These are phyloP conservation scores for Cadophora sp. DNA, from an alignment of 2,329 filamentous ascomycete genomes.

Conservation along the genomic window DNA sequence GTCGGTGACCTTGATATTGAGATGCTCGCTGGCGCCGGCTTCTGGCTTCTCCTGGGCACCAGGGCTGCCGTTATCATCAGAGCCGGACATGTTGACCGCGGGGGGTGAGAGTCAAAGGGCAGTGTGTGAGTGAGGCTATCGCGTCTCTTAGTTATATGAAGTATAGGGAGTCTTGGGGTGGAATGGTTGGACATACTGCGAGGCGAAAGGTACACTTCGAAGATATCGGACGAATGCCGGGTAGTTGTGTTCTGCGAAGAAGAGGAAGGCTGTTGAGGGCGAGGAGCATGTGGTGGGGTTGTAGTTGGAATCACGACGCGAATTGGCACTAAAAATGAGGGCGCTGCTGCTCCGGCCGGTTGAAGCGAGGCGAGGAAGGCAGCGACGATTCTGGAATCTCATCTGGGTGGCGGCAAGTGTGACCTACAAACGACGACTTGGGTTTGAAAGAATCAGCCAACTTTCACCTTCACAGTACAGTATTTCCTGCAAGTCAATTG, in stretches of 20 bases:
- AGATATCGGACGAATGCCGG: neutral
- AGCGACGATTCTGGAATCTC: neutral
- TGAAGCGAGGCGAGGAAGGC: conserved; percentile 5
- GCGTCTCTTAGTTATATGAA: conserved; percentile 11
- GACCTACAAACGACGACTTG: neutral
- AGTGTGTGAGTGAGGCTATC: conserved; percentile 31
- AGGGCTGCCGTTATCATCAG: conserved; percentile 56
- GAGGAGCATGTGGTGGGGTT: neutral
- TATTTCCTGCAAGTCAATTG: neutral
- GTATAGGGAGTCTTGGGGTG: neutral
- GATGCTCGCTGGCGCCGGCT: conserved; percentile 69
- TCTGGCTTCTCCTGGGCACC: conserved; percentile 45
- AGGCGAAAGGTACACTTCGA: neutral
- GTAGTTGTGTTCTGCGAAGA: neutral
- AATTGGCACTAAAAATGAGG: conserved; percentile 7
- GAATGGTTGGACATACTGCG: neutral
- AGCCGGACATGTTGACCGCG: conserved; percentile 40
- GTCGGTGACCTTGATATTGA: conserved; percentile 99
- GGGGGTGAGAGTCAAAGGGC: neutral
- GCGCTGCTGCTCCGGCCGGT: neutral
- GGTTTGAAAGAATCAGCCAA: neutral
- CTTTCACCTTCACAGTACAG: neutral
- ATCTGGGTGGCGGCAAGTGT: neutral
- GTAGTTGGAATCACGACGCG: conserved; percentile 13
- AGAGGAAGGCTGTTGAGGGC: neutral